Conservation (phyloP, 75 land plant species). For the Gnetum montanum region DNA sequence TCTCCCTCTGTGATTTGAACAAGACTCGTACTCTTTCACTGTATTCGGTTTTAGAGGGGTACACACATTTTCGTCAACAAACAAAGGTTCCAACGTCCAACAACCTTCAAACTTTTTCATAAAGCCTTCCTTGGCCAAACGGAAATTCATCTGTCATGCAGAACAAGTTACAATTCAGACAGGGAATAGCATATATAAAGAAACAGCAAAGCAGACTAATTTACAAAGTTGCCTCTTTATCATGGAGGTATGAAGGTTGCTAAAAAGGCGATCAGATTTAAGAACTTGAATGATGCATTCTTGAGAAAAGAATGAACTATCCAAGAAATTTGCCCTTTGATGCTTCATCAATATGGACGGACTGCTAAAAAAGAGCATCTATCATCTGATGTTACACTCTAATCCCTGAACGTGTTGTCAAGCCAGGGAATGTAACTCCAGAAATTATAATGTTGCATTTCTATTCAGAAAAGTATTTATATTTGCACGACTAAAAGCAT, state of each 20-base stretch:
- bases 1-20: slow-evolving; percentile 54
- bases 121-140: slow-evolving; percentile 76
- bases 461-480: no score
- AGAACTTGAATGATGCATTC: background rate
- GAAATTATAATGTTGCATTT: no score
- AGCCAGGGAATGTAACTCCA: no score
- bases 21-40: slow-evolving; percentile 26
- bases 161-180: no score
- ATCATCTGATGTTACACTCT: no score
- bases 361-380: no score
- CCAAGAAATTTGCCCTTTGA: no score
- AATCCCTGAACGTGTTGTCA: no score
- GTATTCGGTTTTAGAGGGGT: slow-evolving; percentile 28
- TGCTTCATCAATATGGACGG: no score
- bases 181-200: background rate
- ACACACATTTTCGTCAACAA: slow-evolving; percentile 59
- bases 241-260: background rate
- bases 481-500: no score
- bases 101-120: slow-evolving; percentile 91
- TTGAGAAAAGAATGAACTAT: background rate
- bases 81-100: slow-evolving; percentile 77
- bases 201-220: background rate
- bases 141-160: slow-evolving; percentile 62
- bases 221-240: no score
- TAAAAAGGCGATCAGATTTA: slow-evolving; percentile 3